Percentiles rank a stretch among this genome's conserved stretches.
phyloP scores from a whole-genome alignment of 2,329 filamentous ascomycete genomes.

The Xylariales sp. region DNA sequence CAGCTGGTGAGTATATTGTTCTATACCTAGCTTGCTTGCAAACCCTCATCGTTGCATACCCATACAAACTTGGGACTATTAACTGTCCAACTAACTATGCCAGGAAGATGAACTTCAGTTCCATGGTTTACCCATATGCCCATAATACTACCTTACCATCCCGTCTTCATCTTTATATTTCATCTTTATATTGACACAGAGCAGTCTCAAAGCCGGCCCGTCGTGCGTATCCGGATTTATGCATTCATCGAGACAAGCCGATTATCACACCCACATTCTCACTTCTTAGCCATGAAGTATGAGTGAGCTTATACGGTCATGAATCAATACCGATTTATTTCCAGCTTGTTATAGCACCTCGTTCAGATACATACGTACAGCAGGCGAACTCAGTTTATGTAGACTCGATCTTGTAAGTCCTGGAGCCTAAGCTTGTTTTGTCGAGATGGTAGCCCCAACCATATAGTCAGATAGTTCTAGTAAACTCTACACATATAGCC shows the following conservation, averaged over 20 bases:
- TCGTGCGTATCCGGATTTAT: slow-evolving; percentile 1
- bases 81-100: background rate
- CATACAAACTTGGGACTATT: slow-evolving; percentile 2
- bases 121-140: background rate
- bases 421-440: background rate
- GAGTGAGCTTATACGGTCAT: slow-evolving; percentile 2
- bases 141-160: background rate
- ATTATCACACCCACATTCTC: background rate
- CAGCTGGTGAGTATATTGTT: slow-evolving; percentile 17
- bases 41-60: slow-evolving; percentile 2
- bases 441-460: slow-evolving; percentile 6
- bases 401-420: slow-evolving; percentile 21
- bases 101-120: background rate
- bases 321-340: background rate
- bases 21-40: slow-evolving; percentile 13
- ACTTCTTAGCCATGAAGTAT: slow-evolving; percentile 2
- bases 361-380: slow-evolving; percentile 16
- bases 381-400: background rate
- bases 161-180: background rate
- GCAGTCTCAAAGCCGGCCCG: background rate
- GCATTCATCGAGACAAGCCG: background rate
- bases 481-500: slow-evolving; percentile 12
- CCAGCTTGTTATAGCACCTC: background rate
- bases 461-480: slow-evolving; percentile 2
- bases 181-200: background rate